A percentile compares a stretch with the other conserved stretches of the same genome.
phyloP scores from a whole-genome alignment of 805 yeast species.

The Sugiyamaella floridensis region DNA sequence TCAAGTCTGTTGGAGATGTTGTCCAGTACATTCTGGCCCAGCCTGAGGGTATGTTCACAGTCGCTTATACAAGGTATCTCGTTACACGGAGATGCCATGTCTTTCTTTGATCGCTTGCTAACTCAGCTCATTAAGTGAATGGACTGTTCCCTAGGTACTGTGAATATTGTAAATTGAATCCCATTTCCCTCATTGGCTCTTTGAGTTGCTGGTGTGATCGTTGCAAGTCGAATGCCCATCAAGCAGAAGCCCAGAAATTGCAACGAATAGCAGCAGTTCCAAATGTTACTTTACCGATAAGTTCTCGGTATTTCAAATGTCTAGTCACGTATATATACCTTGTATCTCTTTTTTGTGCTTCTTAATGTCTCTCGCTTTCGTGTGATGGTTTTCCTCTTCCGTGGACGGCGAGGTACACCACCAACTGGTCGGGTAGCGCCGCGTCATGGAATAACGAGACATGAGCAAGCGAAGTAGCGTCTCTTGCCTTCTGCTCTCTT shows the following conservation, averaged over 20 bases:
- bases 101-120: not conserved
- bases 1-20: slow-evolving; percentile 84
- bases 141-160: not conserved
- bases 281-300: too few relatives aligned
- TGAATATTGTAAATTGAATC: not conserved
- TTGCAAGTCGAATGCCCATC: too few relatives aligned
- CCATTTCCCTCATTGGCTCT: not conserved
- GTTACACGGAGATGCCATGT: too few relatives aligned
- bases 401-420: too few relatives aligned
- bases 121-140: not conserved
- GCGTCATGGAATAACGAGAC: not conserved
- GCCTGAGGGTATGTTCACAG: slow-evolving; percentile 27
- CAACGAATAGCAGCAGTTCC: too few relatives aligned
- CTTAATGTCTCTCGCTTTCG: too few relatives aligned
- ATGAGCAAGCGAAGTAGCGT: not conserved
- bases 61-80: not conserved
- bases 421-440: not conserved
- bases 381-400: too few relatives aligned
- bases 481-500: not conserved
- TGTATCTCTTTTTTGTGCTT: too few relatives aligned
- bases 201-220: too few relatives aligned
- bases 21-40: slow-evolving; percentile 64
- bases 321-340: too few relatives aligned
- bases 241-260: too few relatives aligned
- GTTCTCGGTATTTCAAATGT: too few relatives aligned